A percentile compares a stretch with the other conserved stretches of the same genome.
Evolutionary conservation across 495 filamentous ascomycete genomes (phyloP).

Genomic region (Xylaria flabelliformis): DNA sequence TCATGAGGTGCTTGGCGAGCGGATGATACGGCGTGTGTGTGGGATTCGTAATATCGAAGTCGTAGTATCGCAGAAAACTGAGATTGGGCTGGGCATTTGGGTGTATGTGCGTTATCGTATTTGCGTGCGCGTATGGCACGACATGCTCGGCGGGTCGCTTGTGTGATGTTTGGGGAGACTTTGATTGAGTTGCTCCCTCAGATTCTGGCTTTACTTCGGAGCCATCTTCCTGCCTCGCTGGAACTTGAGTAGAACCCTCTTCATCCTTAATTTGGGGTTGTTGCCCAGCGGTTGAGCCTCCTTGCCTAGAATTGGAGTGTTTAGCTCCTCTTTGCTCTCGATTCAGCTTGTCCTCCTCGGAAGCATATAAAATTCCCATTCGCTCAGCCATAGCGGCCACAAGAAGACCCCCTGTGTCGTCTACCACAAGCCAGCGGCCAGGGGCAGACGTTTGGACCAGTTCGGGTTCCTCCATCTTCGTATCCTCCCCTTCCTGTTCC

Average conservation of each 20-base stretch:
- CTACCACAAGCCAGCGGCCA: conserved; percentile 79
- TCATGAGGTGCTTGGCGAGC: conserved; percentile 78
- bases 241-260: conserved; percentile 21
- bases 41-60: conserved; percentile 73
- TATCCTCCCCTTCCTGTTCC: conserved; percentile 36
- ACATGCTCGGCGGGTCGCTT: conserved; percentile 26
- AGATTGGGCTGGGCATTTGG: conserved; percentile 90
- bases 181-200: neutral
- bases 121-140: conserved; percentile 62
- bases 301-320: conserved; percentile 1
- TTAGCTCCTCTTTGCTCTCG: conserved; percentile 13
- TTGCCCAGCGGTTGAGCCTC: conserved; percentile 4
- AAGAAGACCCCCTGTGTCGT: conserved; percentile 87
- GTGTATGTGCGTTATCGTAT: conserved; percentile 89
- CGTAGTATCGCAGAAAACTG: conserved; percentile 83
- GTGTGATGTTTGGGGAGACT: neutral
- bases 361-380: conserved; percentile 78
- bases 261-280: conserved; percentile 23
- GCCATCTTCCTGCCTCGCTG: neutral
- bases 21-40: conserved; percentile 68
- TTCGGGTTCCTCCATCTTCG: conserved; percentile 36
- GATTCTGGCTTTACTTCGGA: neutral
- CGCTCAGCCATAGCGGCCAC: conserved; percentile 89
- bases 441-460: conserved; percentile 25
- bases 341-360: conserved; percentile 42